Base-by-base conservation (phyloP, 352 stramenopile species). In the Pythium dissimile region DNA sequence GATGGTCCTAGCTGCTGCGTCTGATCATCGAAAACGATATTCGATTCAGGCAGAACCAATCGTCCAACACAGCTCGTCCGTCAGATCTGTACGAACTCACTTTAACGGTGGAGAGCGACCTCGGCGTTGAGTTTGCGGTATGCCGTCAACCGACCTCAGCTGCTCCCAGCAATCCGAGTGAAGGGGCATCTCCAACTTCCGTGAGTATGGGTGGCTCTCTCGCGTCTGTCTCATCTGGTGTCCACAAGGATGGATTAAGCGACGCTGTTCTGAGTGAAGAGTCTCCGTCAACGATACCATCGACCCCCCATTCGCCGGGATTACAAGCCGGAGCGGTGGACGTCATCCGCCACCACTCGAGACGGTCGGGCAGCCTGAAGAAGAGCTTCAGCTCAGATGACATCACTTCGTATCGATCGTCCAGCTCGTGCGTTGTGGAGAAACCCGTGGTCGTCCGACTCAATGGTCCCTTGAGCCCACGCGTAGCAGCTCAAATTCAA, bases 1-100 rank as follows among this genome's bases (percentile, higher is more conserved):
- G n/a, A n/a, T n/a, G n/a, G 7, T 16, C 34, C 18, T 43, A 66
- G 84, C 5, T 92, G 3, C 63, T 94, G 12, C 79, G 81, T 1
- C 69, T 83, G 60, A 60, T 94, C 35, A 73, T 88, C 21, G 84
- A 94, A 47, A 89, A 88, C 48, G 78, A 91, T 38, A 37, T 62
- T 8, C 39, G 37, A 41, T 28, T 81, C 13, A 62, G 72, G 32
- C 63, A 77, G 9, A 43, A 71, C n/a, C 45, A 41, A 30, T 41
- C 30, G 3, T 39, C 44, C 11, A 28, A 23, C 8, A 18, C 43
- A 2, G 15, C 38, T 5, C 62, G 72, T 4, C 58, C n/a, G 3
- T 43, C 66, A 0, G 67, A 84, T 32, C 54, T 88, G 23, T 86
- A 79, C 54, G 78, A 89, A 30, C 51, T 91, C 23, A 65, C 84